phyloP scores from a whole-genome alignment of 768 basidiomycete species.

The Suillus hirtellus region DNA sequence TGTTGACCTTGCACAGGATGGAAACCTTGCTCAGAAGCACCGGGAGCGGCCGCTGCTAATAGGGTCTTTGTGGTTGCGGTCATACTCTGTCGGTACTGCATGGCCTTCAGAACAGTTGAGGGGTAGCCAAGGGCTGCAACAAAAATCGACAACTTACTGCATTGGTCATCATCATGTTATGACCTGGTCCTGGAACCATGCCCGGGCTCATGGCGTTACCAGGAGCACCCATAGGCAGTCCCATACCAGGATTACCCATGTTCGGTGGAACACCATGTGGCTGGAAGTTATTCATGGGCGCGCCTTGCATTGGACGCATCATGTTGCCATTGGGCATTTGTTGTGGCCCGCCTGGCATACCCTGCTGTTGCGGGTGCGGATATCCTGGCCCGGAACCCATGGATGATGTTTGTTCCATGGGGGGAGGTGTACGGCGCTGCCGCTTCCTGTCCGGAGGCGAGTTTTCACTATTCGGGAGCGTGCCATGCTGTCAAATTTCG shows the following conservation, averaged over 20 bases:
- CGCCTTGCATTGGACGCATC: slow-evolving; percentile 35
- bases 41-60: slow-evolving; percentile 24
- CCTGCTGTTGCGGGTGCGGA: slow-evolving; percentile 34
- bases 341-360: slow-evolving; percentile 37
- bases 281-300: slow-evolving; percentile 36
- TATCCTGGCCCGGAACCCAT: slow-evolving; percentile 36
- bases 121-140: background rate
- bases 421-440: slow-evolving; percentile 47
- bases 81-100: slow-evolving; percentile 42
- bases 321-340: slow-evolving; percentile 43
- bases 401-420: slow-evolving; percentile 43
- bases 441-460: slow-evolving; percentile 63
- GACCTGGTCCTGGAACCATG: slow-evolving; percentile 34
- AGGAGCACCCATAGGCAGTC: slow-evolving; percentile 32
- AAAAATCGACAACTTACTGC: slow-evolving; percentile 19
- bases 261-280: slow-evolving; percentile 32
- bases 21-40: slow-evolving; percentile 45
- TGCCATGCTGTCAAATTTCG: slow-evolving; percentile 41
- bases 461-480: slow-evolving; percentile 47
- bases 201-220: slow-evolving; percentile 36
- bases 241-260: slow-evolving; percentile 32
- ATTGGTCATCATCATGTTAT: slow-evolving; percentile 36
- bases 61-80: slow-evolving; percentile 36
- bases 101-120: slow-evolving; percentile 21
- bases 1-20: slow-evolving; percentile 34